Evolutionary conservation across 2,329 filamentous ascomycete genomes (phyloP), one percentile per base, ranked within the genome.

Genomic region (Acrocalymma vagum): DNA sequence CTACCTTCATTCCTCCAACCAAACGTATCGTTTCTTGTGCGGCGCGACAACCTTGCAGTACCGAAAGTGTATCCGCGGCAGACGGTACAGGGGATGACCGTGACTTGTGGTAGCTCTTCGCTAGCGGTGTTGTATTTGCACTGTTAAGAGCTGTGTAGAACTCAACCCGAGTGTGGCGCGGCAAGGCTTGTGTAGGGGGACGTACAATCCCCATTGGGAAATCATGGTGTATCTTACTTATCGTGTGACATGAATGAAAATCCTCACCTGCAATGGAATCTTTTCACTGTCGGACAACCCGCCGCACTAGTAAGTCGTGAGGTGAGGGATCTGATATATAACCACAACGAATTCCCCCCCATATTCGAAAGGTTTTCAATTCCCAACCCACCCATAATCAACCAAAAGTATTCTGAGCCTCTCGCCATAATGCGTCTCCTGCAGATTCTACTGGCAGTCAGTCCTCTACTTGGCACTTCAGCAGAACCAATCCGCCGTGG

Each of bases 341-440:
- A 31, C 27, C 11, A 23, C 25, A n/a, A n/a, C n/a, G n/a, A n/a
- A n/a, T n/a, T n/a, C n/a, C n/a, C n/a, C n/a, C n/a, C n/a, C n/a
- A n/a, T n/a, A n/a, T n/a, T n/a, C n/a, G n/a, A n/a, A n/a, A n/a
- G n/a, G n/a, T n/a, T n/a, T n/a, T 21, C 31, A 8, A 26, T 18
- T 18, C 15, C 15, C 22, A 14, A 11, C 27, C n/a, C 13, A 20
- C 26, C 24, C 16, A 29, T 23, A 10, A 9, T 42, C 35, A 43
- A 16, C 8, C n/a, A n/a, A n/a, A n/a, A n/a, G n/a, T n/a, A n/a
- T n/a, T n/a, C n/a, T n/a, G n/a, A n/a, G n/a, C n/a, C n/a, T n/a
- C n/a, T n/a, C n/a, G n/a, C n/a, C n/a, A 51, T 53, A 47, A 40
- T 45, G 23, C 11, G 49, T 13, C 37, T 24, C 15, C 45, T 14